Evolutionary conservation across 73 alveolate species (phyloP).

Genomic region (Breviolum minutum): DNA sequence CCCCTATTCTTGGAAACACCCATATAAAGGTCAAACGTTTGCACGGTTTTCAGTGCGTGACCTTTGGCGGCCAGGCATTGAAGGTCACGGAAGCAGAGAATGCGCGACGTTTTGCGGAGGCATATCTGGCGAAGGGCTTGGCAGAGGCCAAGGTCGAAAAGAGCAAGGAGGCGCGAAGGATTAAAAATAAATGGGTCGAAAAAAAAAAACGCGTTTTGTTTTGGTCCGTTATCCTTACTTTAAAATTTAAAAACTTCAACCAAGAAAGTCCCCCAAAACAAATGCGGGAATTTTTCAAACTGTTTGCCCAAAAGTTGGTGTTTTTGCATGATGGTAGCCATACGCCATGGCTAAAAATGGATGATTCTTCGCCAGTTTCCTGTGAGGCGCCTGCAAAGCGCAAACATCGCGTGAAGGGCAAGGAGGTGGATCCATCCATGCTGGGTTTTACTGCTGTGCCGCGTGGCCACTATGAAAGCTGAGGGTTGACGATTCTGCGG

Average conservation of each 20-base stretch:
- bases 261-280: no score
- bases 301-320: no score
- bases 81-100: constrained; percentile 21
- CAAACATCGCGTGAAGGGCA: constrained; percentile 65
- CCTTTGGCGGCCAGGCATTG: background rate
- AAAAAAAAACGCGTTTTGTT: no score
- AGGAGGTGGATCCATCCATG: constrained; percentile 92
- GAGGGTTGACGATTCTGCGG: background rate
- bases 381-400: background rate
- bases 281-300: no score
- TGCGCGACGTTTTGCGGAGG: constrained; percentile 42
- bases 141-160: constrained; percentile 24
- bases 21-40: background rate
- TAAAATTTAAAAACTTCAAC: no score
- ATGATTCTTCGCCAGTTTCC: no score
- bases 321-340: no score
- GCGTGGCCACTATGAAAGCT: constrained; percentile 78
- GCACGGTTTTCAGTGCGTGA: background rate
- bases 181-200: no score
- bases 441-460: constrained; percentile 84
- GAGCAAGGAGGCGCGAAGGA: background rate
- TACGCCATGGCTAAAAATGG: no score
- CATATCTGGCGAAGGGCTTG: constrained; percentile 19
- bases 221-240: no score
- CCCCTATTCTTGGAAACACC: no score